Evolutionary conservation across 345 rosid genomes (phyloP).

Genomic region (Bretschneidera sinensis): DNA sequence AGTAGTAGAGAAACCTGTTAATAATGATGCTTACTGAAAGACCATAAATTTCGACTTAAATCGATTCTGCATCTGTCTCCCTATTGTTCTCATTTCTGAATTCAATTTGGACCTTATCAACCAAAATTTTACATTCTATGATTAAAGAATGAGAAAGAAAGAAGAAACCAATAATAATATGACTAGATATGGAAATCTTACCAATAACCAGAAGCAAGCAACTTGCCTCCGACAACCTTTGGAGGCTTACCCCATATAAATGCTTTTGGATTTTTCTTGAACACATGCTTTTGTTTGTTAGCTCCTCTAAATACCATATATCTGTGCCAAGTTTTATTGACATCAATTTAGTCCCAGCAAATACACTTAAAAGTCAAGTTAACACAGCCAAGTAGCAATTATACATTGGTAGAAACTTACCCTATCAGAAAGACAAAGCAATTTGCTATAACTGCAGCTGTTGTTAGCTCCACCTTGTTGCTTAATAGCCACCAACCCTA

Average conservation of each 20-base stretch:
- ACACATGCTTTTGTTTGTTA: slow-evolving; percentile 84
- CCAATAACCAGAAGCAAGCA: slow-evolving; percentile 97
- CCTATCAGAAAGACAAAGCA: slow-evolving; percentile 66
- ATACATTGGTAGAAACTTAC: slow-evolving; percentile 36
- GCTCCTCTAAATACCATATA: slow-evolving; percentile 88
- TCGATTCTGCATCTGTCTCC: too few relatives aligned
- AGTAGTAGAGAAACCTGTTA: too few relatives aligned
- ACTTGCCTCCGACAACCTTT: slow-evolving; percentile 75
- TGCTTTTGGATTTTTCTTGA: slow-evolving; percentile 79
- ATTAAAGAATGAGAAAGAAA: too few relatives aligned
- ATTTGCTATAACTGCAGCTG: slow-evolving; percentile 47
- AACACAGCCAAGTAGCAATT: slow-evolving; percentile 3
- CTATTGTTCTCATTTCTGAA: too few relatives aligned
- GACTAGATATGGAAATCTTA: slow-evolving; percentile 11
- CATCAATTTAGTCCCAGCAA: not conserved
- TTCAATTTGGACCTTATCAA: too few relatives aligned
- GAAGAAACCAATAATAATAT: not conserved
- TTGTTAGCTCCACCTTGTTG: slow-evolving; percentile 67
- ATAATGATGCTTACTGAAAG: too few relatives aligned
- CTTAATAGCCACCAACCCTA: slow-evolving; percentile 95
- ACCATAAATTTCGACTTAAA: too few relatives aligned
- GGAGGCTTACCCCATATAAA: slow-evolving; percentile 87
- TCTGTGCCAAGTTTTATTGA: slow-evolving; percentile 31
- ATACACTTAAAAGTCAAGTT: not conserved
- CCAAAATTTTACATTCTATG: too few relatives aligned